These are phyloP conservation scores for Platismatia glauca DNA, from an alignment of 495 filamentous ascomycete species.

Conservation along the genomic window DNA sequence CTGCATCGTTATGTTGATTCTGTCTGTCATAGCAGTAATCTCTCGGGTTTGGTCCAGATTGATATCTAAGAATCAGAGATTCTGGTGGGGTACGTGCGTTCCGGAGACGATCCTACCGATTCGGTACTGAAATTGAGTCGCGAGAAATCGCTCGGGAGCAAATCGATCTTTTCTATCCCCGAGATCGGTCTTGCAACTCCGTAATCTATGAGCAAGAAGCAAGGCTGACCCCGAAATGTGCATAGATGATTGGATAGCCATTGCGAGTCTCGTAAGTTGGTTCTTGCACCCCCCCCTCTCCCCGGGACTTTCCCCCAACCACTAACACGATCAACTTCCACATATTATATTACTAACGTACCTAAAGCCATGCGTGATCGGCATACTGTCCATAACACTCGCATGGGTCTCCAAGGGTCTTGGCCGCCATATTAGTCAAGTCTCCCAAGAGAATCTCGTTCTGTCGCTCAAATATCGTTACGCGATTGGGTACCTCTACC, in stretches of 20 bases:
- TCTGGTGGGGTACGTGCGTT: constrained; percentile 3
- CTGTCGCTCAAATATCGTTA: neutral
- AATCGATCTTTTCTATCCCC: no score
- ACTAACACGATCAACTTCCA: neutral
- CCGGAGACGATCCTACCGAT: no score
- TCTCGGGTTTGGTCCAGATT: constrained; percentile 1
- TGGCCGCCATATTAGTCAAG: neutral
- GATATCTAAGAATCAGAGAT: neutral
- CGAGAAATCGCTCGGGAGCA: no score
- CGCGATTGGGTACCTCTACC: neutral
- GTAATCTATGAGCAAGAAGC: no score
- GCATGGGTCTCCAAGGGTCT: neutral
- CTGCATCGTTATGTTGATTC: neutral
- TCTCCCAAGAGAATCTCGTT: neutral
- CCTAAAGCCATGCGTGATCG: neutral
- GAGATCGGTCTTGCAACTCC: no score
- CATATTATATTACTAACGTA: neutral
- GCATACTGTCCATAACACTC: neutral
- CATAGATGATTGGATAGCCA: constrained; percentile 2
- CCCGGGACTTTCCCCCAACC: no score
- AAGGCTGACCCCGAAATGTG: no score
- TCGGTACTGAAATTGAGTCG: no score
- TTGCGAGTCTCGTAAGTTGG: neutral
- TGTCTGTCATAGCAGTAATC: neutral
- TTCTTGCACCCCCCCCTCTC: no score